Evolutionary conservation across 2,329 filamentous ascomycete genomes (phyloP), one percentile per base, ranked within the genome.

Genomic region (Cladosporium sp.): DNA sequence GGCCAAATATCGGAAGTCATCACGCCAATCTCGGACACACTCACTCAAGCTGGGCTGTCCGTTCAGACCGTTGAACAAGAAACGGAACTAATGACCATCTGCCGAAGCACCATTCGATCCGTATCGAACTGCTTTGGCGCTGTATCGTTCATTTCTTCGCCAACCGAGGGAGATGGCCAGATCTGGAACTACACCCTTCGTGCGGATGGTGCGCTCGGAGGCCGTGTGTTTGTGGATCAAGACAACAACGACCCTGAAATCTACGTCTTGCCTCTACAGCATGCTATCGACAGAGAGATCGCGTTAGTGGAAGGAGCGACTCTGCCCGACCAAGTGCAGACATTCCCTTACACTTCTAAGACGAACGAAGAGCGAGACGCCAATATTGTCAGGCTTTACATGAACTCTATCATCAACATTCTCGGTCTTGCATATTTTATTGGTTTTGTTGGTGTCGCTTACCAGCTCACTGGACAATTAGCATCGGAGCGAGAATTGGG

Each of bases 151-250:
- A 75, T 82, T 48, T 85, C 85, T 0, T 95, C 88, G 4, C 88
- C 89, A 0, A 76, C 69, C 1, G 84, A 93, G 70, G 88, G 88
- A 8, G 56, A 66, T 1, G 78, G 77, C 6, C 78, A 79, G 1
- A 68, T 80, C 39, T 96, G 91, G 91, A 95, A 93, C 68, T 96
- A 96, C 64, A 91, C 88, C 0, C 75, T 96, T 20, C 78, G 88
- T 51, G 83, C 83, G 2, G 91, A 96, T 64, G 85, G 85, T 30
- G 76, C 82, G 0, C 75, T 95, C 51, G 84, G 84, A 17, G 66
- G 69, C 7, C 80, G 78, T 49, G 83, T 95, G 54, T 77, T 85
- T 56, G 79, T 86, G 24, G 74, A 83, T 29, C 73, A 74, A n/a
- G 68, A 76, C 39, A 76, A 78, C 57, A 95, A 95, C 63, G 86